Evolutionary conservation across 1,284 basidiomycete genomes (phyloP), one percentile per base, ranked within the genome.

Genomic region (Ganoderma multipileum): DNA sequence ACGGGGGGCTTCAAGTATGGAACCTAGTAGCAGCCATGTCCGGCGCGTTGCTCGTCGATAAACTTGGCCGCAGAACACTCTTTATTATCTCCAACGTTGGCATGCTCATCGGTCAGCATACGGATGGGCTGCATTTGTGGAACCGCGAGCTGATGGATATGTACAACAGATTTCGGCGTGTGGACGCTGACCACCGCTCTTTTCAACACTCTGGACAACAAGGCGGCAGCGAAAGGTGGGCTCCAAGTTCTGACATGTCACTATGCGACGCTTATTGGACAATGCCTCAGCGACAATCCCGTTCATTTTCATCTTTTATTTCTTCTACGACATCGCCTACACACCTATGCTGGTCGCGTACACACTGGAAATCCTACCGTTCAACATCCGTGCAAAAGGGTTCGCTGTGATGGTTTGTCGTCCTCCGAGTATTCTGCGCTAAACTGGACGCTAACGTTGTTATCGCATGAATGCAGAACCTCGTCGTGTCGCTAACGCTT

Each of bases 271-370:
- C 1, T 58, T 36, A 8, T 50, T 54, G 38, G 18, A 18, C 23
- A 28, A 26, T 28, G 5, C 14, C 36, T 38, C 62, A 87, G 87
- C 87, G 9, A 90, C 87, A n/a, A 85, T 93, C 71, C 89, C 89
- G 18, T 84, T 92, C 79, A 88, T 93, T 75, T 93, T 92, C 78
- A 66, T 91, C 9, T 92, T 89, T 77, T 90, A 87, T 75, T 83
- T 87, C 66, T 90, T 89, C 80, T 92, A 92, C 76, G 88, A 88
- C 74, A 82, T 91, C 66, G 89, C 89, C 14, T 91, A 89, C 76
- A 88, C 88, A 0, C 88, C 89, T 0, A 84, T 90, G 83, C 78
- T 90, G 14, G 83, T 90, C 30, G 84, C 89, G 2, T 91, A 91
- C 76, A 88, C 88, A 1, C 79, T 91, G 63, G 91, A 93, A 75